Evolutionary conservation across 1,284 basidiomycete species (phyloP), one percentile per base, ranked within the genome.

Genomic region (Vanrija sp.): DNA sequence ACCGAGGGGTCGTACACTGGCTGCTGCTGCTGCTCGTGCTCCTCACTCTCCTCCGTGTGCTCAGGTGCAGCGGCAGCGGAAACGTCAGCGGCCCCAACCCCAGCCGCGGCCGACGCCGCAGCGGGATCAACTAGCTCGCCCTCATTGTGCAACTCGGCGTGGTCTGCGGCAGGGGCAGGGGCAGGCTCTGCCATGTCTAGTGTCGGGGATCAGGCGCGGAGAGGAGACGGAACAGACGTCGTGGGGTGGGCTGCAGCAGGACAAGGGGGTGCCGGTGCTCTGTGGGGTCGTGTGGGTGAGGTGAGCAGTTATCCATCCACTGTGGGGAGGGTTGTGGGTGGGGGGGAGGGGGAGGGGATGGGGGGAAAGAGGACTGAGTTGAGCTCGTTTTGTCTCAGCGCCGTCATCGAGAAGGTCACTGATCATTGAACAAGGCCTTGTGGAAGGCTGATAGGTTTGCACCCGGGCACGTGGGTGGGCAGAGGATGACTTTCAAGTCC

Each of bases 291-390:
- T n/a, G 36, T 37, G 23, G 39, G 37, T 15, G 36, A 37, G 36
- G 23, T 23, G 45, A 16, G 45, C 22, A 31, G 47, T 23, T 49
- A 49, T 49, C 47, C 47, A 49, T 49, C 39, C 22, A 49, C 19
- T 27, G 27, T 24, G 23, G 36, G 47, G 18, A 12, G 23, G 12
- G 36, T 4, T 37, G n/a, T 4, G 31, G 31, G 15, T 16, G 38
- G 25, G 24, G 42, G 25, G 22, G 20, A 4, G 15, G 38, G 18
- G 31, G n/a, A 12, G 39, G 22, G 19, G 36, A 24, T 45, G 27
- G 16, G 12, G 45, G 23, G 35, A 36, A 20, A 10, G 18, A 22
- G 10, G 27, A 25, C 22, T 10, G 23, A 14, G 42, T 18, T 27
- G 42, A 24, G 15, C 9, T 31, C 15, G 12, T 14, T 31, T 31